phyloP scores from a whole-genome alignment of 768 basidiomycete species.

The Boletus barrowsii region DNA sequence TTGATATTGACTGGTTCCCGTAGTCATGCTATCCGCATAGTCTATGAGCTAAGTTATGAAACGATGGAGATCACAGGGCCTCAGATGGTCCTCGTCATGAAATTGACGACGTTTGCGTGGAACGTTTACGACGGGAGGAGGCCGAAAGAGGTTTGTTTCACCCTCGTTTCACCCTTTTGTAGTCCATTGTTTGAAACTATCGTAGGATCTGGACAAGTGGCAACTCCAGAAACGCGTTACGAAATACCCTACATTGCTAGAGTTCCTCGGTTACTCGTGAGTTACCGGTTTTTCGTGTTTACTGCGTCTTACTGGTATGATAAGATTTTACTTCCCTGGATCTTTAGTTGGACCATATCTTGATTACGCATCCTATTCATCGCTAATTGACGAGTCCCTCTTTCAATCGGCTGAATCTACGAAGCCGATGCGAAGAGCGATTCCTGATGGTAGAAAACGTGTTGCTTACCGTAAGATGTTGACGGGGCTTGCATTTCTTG shows the following conservation, averaged over 20 bases:
- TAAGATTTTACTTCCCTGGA: slow-evolving; percentile 95
- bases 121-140: slow-evolving; percentile 87
- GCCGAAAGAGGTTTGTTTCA: slow-evolving; percentile 54
- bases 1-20: not conserved
- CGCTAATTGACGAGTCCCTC: slow-evolving; percentile 70
- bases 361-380: slow-evolving; percentile 78
- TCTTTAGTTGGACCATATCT: slow-evolving; percentile 89
- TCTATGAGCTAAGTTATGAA: slow-evolving; percentile 61
- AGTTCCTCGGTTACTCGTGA: slow-evolving; percentile 90
- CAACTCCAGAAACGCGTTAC: slow-evolving; percentile 66
- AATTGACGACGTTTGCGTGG: slow-evolving; percentile 97
- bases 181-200: not conserved
- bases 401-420: slow-evolving; percentile 58
- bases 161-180: not conserved
- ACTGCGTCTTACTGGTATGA: not conserved
- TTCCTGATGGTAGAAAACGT: slow-evolving; percentile 82
- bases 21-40: slow-evolving; percentile 69
- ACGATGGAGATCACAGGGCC: slow-evolving; percentile 86
- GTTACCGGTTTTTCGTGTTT: slow-evolving; percentile 27
- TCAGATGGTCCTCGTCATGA: slow-evolving; percentile 97
- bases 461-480: slow-evolving; percentile 83
- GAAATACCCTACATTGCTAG: slow-evolving; percentile 73
- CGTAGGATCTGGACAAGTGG: slow-evolving; percentile 85
- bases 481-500: slow-evolving; percentile 73
- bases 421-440: slow-evolving; percentile 39